Conservation (phyloP, 257 asterid species). For the Catharanthus roseus region DNA sequence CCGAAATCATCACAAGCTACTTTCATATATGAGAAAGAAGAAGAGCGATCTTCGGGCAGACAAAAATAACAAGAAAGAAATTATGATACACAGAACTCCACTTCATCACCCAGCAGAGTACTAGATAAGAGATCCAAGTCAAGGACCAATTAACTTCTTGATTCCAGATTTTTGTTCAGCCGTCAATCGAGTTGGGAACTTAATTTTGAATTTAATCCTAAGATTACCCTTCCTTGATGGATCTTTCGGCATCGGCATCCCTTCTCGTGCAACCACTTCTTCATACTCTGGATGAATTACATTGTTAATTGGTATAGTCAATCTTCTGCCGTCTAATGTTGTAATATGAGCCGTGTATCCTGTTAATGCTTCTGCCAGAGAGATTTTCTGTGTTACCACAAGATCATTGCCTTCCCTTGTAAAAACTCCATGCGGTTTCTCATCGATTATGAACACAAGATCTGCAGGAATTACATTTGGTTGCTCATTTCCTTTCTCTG, state of each 20-base stretch:
- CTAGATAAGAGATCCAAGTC: background rate
- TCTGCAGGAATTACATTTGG: slow-evolving; percentile 69
- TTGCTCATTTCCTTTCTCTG: slow-evolving; percentile 81
- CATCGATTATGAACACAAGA: slow-evolving; percentile 71
- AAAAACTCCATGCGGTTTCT: slow-evolving; percentile 69
- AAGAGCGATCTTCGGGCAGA: no score
- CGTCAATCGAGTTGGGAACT: slow-evolving; percentile 66
- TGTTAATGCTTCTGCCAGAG: slow-evolving; percentile 61
- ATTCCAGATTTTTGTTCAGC: slow-evolving; percentile 78
- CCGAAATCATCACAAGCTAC: no score
- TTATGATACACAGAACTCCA: no score
- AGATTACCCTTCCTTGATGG: slow-evolving; percentile 60
- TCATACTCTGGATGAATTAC: slow-evolving; percentile 69
- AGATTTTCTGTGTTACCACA: slow-evolving; percentile 42
- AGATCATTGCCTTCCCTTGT: slow-evolving; percentile 80
- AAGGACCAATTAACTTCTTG: slow-evolving; percentile 56
- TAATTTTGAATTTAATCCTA: slow-evolving; percentile 71
- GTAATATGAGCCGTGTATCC: slow-evolving; percentile 62
- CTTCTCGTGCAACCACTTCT: slow-evolving; percentile 73
- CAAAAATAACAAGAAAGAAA: no score
- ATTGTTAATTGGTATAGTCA: slow-evolving; percentile 47
- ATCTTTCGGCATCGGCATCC: slow-evolving; percentile 86
- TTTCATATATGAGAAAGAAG: no score
- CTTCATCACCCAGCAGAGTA: no score
- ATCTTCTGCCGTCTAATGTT: slow-evolving; percentile 66